phyloP scores from a whole-genome alignment of 805 yeast species.

The Lipomyces yamanashiensis region DNA sequence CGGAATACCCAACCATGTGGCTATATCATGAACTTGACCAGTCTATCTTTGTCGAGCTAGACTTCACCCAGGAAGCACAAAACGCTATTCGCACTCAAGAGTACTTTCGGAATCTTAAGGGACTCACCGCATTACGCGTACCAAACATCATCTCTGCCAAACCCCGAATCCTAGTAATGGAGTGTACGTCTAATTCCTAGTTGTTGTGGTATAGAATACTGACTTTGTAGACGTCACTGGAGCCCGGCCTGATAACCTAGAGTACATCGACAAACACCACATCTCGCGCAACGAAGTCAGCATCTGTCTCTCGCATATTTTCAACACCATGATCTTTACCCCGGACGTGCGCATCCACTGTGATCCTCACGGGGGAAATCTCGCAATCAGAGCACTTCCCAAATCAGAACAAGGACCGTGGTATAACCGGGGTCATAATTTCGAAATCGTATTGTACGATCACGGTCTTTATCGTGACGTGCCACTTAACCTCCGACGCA shows the following conservation, averaged over 20 bases:
- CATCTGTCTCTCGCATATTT: slow-evolving; percentile 83
- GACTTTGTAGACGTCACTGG: slow-evolving; percentile 71
- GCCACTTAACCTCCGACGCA: slow-evolving; percentile 72
- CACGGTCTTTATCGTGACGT: slow-evolving; percentile 93
- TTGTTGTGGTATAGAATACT: background rate
- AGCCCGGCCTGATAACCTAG: slow-evolving; percentile 75
- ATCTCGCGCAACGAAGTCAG: slow-evolving; percentile 82
- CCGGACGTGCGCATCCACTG: slow-evolving; percentile 93
- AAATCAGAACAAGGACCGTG: slow-evolving; percentile 38
- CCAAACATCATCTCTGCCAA: slow-evolving; percentile 73
- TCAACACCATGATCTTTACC: slow-evolving; percentile 93
- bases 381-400: slow-evolving; percentile 68
- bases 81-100: slow-evolving; percentile 74
- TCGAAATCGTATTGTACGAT: slow-evolving; percentile 89
- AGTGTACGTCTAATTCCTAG: slow-evolving; percentile 12
- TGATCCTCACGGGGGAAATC: slow-evolving; percentile 97
- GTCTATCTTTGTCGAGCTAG: slow-evolving; percentile 88
- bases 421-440: slow-evolving; percentile 61
- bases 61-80: slow-evolving; percentile 82
- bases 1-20: slow-evolving; percentile 94
- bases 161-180: slow-evolving; percentile 77
- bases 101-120: slow-evolving; percentile 61
- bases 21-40: slow-evolving; percentile 88
- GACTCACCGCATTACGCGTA: slow-evolving; percentile 73
- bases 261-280: slow-evolving; percentile 62